Evolutionary conservation across 1,284 basidiomycete species (phyloP), one percentile per base, ranked within the genome.

Genomic region (Porphyrellus sp.): DNA sequence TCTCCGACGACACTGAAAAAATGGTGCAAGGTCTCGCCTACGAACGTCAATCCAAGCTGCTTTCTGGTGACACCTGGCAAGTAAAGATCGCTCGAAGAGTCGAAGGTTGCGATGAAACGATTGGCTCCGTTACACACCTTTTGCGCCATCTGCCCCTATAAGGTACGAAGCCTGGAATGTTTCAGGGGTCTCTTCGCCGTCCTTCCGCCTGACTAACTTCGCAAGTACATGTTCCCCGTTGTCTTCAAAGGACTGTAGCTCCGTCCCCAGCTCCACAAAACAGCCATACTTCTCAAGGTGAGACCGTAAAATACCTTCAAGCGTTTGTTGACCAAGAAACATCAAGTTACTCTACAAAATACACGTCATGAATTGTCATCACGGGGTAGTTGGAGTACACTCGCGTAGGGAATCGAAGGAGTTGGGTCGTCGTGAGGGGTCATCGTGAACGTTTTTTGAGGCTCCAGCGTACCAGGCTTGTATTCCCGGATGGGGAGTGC

Each of bases 1-100:
- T 80, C 78, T 1, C 76, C 79, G 4, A 73, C 61, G 3, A 76
- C 57, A 12, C 71, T 59, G 15, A 60, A 59, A n/a, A 74, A 60
- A 9, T 71, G 59, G 6, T 65, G 61, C 31, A 60, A 63, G 0
- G 72, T 74, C 52, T 81, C 75, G 0, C 80, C 80, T 1, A 76
- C 49, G 53, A 81, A 80, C 0, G 68, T 55, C 21, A 80, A 54
- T 0, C 73, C 74, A 9, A 78, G 68, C 27, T 68, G 63, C 52
- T 79, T 78, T 40, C 77, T 68, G 15, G 75, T 70, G 18, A 50
- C 37, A 3, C 70, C 58, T 63, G 16, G 16, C 7, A 30, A 5
- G 18, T n/a, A 41, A 33, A 39, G 1, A 33, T 11, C 11, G 25
- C 11, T 5, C 4, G 12, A 37, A 13, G 3, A 23, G 9, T 5